Evolutionary conservation across 1,284 basidiomycete species (phyloP).

Genomic region (Vanrija sp.): DNA sequence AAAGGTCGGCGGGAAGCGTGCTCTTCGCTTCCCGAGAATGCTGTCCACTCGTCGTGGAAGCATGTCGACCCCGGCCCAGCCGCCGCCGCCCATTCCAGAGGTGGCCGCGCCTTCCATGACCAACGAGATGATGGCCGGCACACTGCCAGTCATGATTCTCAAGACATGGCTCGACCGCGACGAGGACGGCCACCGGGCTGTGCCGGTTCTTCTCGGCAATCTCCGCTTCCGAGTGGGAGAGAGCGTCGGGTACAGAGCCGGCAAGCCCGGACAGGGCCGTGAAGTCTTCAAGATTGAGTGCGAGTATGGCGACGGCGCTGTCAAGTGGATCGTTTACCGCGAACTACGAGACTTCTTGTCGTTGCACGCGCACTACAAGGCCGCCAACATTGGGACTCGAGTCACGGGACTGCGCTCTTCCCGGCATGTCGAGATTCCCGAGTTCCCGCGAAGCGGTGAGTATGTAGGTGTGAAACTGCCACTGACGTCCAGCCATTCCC

Average conservation of each 20-base stretch:
- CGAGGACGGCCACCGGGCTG: slow-evolving; percentile 74
- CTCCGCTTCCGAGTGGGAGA: slow-evolving; percentile 47
- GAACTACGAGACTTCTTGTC: slow-evolving; percentile 89
- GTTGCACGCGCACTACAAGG: slow-evolving; percentile 83
- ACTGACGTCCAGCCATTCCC: slow-evolving; percentile 60
- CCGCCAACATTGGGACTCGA: slow-evolving; percentile 64
- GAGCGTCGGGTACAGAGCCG: slow-evolving; percentile 35
- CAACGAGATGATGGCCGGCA: slow-evolving; percentile 77
- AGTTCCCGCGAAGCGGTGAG: slow-evolving; percentile 69
- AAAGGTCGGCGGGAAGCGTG: neutral
- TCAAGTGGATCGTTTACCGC: slow-evolving; percentile 94
- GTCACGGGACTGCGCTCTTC: slow-evolving; percentile 54
- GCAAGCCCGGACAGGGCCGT: slow-evolving; percentile 27
- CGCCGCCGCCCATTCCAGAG: slow-evolving; percentile 9
- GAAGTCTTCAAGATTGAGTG: slow-evolving; percentile 58
- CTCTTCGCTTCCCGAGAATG: neutral
- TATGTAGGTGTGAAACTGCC: neutral
- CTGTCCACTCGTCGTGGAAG: neutral
- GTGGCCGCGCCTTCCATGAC: slow-evolving; percentile 65
- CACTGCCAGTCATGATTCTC: slow-evolving; percentile 75
- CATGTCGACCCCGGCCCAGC: slow-evolving; percentile 10
- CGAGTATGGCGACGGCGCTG: slow-evolving; percentile 92
- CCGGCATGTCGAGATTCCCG: slow-evolving; percentile 72
- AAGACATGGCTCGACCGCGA: slow-evolving; percentile 89
- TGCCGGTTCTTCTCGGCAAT: slow-evolving; percentile 71